A percentile compares a stretch with the other conserved stretches of the same genome.
Evolutionary conservation across 306 rosid genomes (phyloP).

Genomic region (Cicer cuneatum): DNA sequence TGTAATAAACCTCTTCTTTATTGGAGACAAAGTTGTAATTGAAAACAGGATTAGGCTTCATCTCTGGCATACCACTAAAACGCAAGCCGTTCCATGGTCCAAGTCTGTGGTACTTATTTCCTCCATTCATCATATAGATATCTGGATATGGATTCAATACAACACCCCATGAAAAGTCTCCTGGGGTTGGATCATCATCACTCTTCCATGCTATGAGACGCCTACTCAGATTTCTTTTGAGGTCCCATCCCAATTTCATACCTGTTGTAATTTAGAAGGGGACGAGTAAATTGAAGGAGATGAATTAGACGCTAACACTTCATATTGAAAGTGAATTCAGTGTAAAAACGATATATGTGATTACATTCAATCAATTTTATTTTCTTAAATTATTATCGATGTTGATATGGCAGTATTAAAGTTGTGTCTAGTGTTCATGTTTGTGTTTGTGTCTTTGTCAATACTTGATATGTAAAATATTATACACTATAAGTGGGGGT

Average conservation of each 20-base stretch:
- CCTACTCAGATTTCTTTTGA: neutral
- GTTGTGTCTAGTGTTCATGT: no score
- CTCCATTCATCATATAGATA: conserved; percentile 4
- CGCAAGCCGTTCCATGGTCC: conserved; percentile 49
- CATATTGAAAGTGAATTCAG: no score
- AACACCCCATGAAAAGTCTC: conserved; percentile 20
- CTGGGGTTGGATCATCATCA: conserved; percentile 41
- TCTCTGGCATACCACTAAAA: conserved; percentile 33
- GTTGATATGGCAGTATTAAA: no score
- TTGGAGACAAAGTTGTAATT: conserved; percentile 17
- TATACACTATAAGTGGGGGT: no score
- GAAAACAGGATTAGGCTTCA: conserved; percentile 15
- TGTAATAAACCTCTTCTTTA: conserved; percentile 22
- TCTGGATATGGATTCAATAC: conserved; percentile 21
- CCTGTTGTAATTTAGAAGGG: conserved; percentile 2
- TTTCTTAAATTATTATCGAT: no score
- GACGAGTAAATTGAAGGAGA: no score
- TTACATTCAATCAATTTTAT: no score
- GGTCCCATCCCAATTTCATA: conserved; percentile 49
- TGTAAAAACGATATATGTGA: no score
- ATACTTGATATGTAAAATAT: no score
- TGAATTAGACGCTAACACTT: no score
- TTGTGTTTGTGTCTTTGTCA: no score
- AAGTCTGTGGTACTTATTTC: neutral
- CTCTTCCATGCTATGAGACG: conserved; percentile 37